phyloP scores from a whole-genome alignment of 164 flowering plant species.

The Chimonanthus praecox region DNA sequence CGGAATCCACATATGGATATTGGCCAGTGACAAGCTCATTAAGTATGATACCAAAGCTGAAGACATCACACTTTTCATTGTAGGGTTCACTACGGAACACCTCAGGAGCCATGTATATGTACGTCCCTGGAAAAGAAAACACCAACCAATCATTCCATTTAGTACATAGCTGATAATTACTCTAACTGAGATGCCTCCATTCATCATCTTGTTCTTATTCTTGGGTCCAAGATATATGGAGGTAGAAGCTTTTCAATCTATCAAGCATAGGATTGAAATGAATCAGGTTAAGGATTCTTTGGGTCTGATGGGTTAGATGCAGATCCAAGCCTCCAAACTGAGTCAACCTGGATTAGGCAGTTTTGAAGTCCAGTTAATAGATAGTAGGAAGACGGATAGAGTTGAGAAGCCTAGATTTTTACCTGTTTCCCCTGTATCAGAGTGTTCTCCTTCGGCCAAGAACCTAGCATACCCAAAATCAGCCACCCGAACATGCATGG shows the following conservation, averaged over 20 bases:
- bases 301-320: too few species aligned
- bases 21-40: conserved; percentile 65
- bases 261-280: too few species aligned
- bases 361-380: too few species aligned
- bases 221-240: too few species aligned
- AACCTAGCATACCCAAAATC: conserved; percentile 71
- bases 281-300: too few species aligned
- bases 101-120: conserved; percentile 78
- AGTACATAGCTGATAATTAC: neutral
- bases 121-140: conserved; percentile 39
- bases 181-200: neutral
- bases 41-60: conserved; percentile 52
- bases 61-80: conserved; percentile 62
- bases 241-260: too few species aligned
- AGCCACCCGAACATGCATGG: conserved; percentile 46
- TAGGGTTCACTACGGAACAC: conserved; percentile 51
- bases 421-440: conserved; percentile 68
- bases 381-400: too few species aligned
- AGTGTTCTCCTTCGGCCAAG: conserved; percentile 39
- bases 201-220: too few species aligned
- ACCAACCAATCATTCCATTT: neutral
- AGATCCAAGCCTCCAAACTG: too few species aligned
- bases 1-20: conserved; percentile 52
- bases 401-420: neutral
- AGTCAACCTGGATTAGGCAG: too few species aligned